Evolutionary conservation across 352 stramenopile genomes (phyloP).

Genomic region (Globisporangium paroecandrum): DNA sequence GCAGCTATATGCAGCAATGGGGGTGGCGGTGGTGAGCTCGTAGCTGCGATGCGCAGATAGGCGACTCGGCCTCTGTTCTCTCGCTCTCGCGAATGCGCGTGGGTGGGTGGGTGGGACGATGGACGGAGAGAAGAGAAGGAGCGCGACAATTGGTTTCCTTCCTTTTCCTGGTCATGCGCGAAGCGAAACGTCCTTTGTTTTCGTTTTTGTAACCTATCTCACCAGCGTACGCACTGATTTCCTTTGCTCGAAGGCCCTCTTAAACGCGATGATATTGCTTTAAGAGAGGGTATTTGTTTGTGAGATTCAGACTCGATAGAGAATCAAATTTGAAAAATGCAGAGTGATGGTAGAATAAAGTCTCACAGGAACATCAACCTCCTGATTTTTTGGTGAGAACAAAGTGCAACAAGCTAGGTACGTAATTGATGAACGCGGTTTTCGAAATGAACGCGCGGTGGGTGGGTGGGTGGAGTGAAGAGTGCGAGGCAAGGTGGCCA

Average conservation of each 20-base stretch:
- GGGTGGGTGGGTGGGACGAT: background rate
- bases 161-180: conserved; percentile 3
- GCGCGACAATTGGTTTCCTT: conserved; percentile 1
- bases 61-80: background rate
- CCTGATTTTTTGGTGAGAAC: conserved; percentile 7
- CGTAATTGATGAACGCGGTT: too few relatives aligned
- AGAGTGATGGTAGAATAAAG: background rate
- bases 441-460: too few relatives aligned
- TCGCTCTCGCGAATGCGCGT: background rate
- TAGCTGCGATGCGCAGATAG: background rate
- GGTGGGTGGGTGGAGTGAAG: too few relatives aligned
- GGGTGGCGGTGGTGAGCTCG: background rate
- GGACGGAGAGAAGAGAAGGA: conserved; percentile 3
- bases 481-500: background rate
- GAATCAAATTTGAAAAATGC: background rate
- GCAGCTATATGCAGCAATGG: background rate
- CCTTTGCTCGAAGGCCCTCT: conserved; percentile 1
- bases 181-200: conserved; percentile 9
- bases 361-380: background rate
- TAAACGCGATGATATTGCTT: background rate
- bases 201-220: conserved; percentile 9
- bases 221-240: conserved; percentile 1
- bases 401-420: too few relatives aligned
- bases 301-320: background rate
- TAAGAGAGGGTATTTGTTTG: background rate